phyloP scores from a whole-genome alignment of 306 rosid species.

The Arachis hypogaea region DNA sequence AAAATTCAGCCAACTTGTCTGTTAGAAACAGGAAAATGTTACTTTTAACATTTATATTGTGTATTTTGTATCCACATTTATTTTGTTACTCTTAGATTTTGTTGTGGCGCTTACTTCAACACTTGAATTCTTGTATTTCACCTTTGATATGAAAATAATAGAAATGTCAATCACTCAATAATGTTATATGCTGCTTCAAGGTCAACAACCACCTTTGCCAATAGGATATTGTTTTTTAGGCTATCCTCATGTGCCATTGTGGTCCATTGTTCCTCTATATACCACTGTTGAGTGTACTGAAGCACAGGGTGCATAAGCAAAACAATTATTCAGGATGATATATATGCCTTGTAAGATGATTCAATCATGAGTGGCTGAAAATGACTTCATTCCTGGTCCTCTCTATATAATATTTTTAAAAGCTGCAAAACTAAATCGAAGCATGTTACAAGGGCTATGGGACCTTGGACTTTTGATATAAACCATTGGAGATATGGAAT shows the following conservation, averaged over 20 bases:
- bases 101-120: too few species aligned
- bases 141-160: too few species aligned
- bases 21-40: not conserved
- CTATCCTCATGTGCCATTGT: not conserved
- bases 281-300: not conserved
- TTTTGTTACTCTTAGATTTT: too few species aligned
- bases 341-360: conserved; percentile 8
- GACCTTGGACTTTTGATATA: not conserved
- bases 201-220: not conserved
- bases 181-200: not conserved
- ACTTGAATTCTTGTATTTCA: too few species aligned
- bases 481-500: not conserved
- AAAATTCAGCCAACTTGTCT: not conserved
- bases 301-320: not conserved
- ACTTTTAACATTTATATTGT: too few species aligned
- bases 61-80: too few species aligned
- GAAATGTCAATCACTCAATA: too few species aligned
- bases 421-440: not conserved
- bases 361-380: conserved; percentile 1
- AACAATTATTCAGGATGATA: not conserved
- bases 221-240: not conserved
- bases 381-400: not conserved
- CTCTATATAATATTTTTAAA: not conserved
- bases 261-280: not conserved
- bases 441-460: not conserved